phyloP scores from a whole-genome alignment of 2,329 filamentous ascomycete species.

The Berkeleyomyces basicola region DNA sequence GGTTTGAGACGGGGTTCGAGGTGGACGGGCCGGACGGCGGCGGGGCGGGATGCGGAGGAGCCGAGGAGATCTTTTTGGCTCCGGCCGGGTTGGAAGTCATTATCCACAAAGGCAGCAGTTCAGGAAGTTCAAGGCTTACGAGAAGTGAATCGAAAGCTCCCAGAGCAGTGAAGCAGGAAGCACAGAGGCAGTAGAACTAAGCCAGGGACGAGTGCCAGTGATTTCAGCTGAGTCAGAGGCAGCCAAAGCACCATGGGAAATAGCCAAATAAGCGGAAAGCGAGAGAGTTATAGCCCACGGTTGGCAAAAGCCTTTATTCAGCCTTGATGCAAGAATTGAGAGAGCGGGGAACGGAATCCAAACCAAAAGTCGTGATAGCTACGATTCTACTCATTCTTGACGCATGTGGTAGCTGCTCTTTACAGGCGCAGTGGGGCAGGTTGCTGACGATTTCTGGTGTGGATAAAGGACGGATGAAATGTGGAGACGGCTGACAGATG shows the following conservation, averaged over 20 bases:
- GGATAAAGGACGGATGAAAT: not conserved
- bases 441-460: not conserved
- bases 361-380: not conserved
- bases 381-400: not conserved
- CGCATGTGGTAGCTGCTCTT: not conserved
- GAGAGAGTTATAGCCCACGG: not conserved
- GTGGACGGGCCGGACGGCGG: not conserved
- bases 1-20: not conserved
- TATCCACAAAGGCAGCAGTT: not conserved
- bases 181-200: not conserved
- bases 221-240: not conserved
- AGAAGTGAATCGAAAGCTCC: not conserved
- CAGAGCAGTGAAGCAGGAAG: not conserved
- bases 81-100: not conserved
- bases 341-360: not conserved
- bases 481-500: not conserved
- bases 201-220: not conserved
- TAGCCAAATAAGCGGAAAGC: not conserved
- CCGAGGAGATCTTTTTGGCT: not conserved
- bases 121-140: too few relatives aligned
- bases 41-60: not conserved
- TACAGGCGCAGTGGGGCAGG: not conserved
- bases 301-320: not conserved
- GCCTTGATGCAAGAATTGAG: not conserved
- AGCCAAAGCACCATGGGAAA: not conserved